Evolutionary conservation across 768 basidiomycete species (phyloP).

Genomic region (Inosperma sp.): DNA sequence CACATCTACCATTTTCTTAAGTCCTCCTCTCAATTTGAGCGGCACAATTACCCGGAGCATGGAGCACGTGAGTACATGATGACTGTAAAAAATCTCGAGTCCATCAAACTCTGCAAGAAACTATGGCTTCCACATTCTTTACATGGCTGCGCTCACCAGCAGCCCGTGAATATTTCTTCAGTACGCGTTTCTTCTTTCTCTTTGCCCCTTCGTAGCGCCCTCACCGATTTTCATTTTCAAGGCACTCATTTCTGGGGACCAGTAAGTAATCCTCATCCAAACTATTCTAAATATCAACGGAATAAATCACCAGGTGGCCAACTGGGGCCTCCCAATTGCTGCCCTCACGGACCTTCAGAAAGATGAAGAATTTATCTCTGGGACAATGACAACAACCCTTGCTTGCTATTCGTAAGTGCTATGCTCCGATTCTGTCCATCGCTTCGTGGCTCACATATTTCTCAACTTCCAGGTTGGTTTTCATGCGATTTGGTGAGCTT

Average conservation of each 20-base stretch:
- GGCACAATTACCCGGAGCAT: background rate
- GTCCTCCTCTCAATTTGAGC: too few relatives aligned
- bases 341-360: slow-evolving; percentile 87
- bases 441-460: slow-evolving; percentile 8
- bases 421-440: slow-evolving; percentile 4
- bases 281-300: slow-evolving; percentile 11
- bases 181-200: slow-evolving; percentile 43
- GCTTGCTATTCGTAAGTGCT: slow-evolving; percentile 83
- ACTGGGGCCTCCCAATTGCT: slow-evolving; percentile 96
- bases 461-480: slow-evolving; percentile 52
- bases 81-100: background rate
- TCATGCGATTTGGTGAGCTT: slow-evolving; percentile 87
- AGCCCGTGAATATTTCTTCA: slow-evolving; percentile 92
- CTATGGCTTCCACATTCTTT: slow-evolving; percentile 82
- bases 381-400: slow-evolving; percentile 92
- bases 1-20: too few relatives aligned
- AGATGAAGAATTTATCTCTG: slow-evolving; percentile 96
- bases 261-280: slow-evolving; percentile 45
- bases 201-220: slow-evolving; percentile 9
- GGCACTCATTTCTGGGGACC: slow-evolving; percentile 99
- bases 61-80: slow-evolving; percentile 5
- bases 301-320: slow-evolving; percentile 65
- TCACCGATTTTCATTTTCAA: slow-evolving; percentile 27
- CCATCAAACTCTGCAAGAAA: background rate
- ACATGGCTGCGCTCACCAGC: slow-evolving; percentile 90